Base-by-base conservation (phyloP, 2,329 filamentous ascomycete species). In the Aspergillus piperis region DNA sequence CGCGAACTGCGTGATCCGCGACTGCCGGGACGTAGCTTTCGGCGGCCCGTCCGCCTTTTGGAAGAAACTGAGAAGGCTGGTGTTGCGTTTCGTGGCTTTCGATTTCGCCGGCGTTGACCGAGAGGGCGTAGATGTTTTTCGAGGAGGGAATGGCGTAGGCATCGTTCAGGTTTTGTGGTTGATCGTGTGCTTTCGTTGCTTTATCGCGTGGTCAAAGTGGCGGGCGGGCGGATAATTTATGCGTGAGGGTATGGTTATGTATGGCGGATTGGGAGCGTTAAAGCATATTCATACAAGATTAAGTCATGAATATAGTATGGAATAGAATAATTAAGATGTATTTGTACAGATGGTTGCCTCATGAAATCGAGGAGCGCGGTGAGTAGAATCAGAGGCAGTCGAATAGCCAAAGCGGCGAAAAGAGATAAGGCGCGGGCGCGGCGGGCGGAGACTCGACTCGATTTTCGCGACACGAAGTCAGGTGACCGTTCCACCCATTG, bases 61-160 rank as follows among this genome's bases (percentile, higher is more conserved):
- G 71, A 92, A 92, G 73, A 91, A 92, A 64, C 77, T 91, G 13
- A 91, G 76, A 32, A 92, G 91, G 64, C 87, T 91, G 6, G 82
- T 80, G 67, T 90, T 91, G 39, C 64, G 64, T 58, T 73, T 76
- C 3, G 51, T 60, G 0, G 70, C 66, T 13, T 62, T 57, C 2
- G 61, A 42, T 47, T 66, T 70, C 13, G 69, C 66, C 2, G 71
- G 68, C 15, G 70, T 73, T 10, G 66, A 4, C 7, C 32, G 41
- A 7, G 10, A 7, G 2, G 23, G 47, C 5, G 23, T 50, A 8
- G 27, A 23, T 19, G 15, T 19, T 48, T 52, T 30, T 52, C 5
- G 38, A 13, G 52, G 13, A 15, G 30, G 41, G 44, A 19, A 27
- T 10, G 41, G 50, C 5, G 17, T 21, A 23, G 19, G 42, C 39